Conservation (phyloP, 345 rosid species). For the Gynandropsis gynandra region DNA sequence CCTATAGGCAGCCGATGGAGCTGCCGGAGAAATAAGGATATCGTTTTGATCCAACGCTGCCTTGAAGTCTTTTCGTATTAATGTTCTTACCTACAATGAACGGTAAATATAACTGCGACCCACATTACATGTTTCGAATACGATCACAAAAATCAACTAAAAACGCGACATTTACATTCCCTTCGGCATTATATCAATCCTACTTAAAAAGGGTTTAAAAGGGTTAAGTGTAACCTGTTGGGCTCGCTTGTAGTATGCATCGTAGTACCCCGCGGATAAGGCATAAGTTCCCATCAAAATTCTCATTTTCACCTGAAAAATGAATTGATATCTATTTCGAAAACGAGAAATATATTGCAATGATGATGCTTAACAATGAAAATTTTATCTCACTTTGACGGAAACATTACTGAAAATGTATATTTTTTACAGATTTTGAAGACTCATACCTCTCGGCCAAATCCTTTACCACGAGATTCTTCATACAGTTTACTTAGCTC, state of each 20-base stretch:
- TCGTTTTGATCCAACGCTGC: conserved; percentile 63
- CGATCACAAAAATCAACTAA: not conserved
- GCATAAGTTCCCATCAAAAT: conserved; percentile 96
- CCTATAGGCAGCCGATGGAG: conserved; percentile 87
- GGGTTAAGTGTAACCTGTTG: conserved; percentile 47
- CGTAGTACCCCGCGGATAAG: conserved; percentile 89
- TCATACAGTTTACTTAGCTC: conserved; percentile 67
- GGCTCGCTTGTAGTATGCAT: conserved; percentile 92
- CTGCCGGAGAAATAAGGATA: conserved; percentile 84
- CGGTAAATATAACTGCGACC: not conserved
- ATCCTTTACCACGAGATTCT: conserved; percentile 76
- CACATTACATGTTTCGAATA: not conserved
- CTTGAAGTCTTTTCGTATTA: conserved; percentile 62
- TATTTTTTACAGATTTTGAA: not conserved
- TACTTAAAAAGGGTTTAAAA: too few species aligned
- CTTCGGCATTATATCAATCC: too few species aligned
- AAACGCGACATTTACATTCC: too few species aligned
- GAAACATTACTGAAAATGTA: not conserved
- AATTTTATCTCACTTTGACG: not conserved
- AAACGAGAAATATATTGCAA: not conserved
- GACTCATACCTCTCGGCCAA: conserved; percentile 66
- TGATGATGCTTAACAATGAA: too few species aligned
- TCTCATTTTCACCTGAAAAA: conserved; percentile 80
- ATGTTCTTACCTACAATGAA: conserved; percentile 60
- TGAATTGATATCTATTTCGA: not conserved